phyloP scores from a whole-genome alignment of 371 early-diverging fungal genomes.

The Dentiscutata heterogama region DNA sequence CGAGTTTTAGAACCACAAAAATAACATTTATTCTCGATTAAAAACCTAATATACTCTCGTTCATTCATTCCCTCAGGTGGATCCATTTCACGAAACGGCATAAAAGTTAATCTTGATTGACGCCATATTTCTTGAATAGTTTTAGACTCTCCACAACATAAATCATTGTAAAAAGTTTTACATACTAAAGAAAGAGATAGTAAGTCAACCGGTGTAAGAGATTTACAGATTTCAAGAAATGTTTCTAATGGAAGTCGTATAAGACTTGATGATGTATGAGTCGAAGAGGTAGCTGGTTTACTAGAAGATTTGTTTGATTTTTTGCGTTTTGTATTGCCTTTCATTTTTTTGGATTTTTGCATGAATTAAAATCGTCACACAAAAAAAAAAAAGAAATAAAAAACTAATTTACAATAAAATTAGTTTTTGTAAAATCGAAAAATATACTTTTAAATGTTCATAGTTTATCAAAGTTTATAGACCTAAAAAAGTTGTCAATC shows the following conservation, averaged over 20 bases:
- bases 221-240: slow-evolving; percentile 25
- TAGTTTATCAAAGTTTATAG: too few species aligned
- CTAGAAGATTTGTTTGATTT: too few species aligned
- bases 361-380: too few species aligned
- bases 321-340: too few species aligned
- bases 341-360: too few species aligned
- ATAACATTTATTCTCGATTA: slow-evolving; percentile 10
- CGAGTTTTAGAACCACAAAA: not conserved
- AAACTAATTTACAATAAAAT: too few species aligned
- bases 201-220: slow-evolving; percentile 5
- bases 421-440: too few species aligned
- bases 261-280: too few species aligned
- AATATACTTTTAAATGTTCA: too few species aligned
- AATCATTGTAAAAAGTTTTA: not conserved
- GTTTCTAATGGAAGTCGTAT: not conserved
- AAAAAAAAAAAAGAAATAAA: too few species aligned
- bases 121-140: slow-evolving; percentile 20
- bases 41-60: slow-evolving; percentile 17
- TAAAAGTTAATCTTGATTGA: not conserved
- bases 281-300: too few species aligned
- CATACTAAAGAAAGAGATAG: slow-evolving; percentile 10
- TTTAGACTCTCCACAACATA: not conserved
- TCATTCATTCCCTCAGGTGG: slow-evolving; percentile 34
- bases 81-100: not conserved
- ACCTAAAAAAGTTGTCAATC: too few species aligned